Percentiles rank a stretch among this genome's conserved stretches.
These are phyloP conservation scores for Fomes fomentarius DNA, from an alignment of 1,284 basidiomycete genomes.

Conservation along the genomic window DNA sequence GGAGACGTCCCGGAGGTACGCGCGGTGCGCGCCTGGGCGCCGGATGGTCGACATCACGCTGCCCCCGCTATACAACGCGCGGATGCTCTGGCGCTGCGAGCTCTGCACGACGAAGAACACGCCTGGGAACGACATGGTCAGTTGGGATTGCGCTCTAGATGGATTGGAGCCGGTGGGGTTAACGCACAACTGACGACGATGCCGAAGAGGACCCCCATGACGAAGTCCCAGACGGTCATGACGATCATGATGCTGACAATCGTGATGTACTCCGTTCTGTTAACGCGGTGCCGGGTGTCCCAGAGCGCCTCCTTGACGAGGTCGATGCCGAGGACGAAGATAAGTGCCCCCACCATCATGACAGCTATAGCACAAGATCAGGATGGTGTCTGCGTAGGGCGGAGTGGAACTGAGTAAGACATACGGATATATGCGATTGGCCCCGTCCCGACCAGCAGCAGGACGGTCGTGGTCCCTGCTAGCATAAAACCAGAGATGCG, in stretches of 20 bases:
- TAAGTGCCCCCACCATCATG: slow-evolving; percentile 89
- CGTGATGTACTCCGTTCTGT: slow-evolving; percentile 76
- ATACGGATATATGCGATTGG: slow-evolving; percentile 89
- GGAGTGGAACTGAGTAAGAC: slow-evolving; percentile 37
- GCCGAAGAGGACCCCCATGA: slow-evolving; percentile 91
- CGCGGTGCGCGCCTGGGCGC: slow-evolving; percentile 85
- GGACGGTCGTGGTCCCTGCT: slow-evolving; percentile 70
- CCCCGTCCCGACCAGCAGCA: slow-evolving; percentile 84
- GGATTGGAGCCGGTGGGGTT: background rate
- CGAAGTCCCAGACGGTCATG: slow-evolving; percentile 96
- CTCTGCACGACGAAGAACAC: slow-evolving; percentile 97
- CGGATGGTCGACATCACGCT: slow-evolving; percentile 90
- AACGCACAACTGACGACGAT: slow-evolving; percentile 88
- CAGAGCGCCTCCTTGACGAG: slow-evolving; percentile 94
- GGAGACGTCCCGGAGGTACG: slow-evolving; percentile 90
- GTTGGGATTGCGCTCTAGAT: too few species aligned
- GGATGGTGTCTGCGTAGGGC: background rate
- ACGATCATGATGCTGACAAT: slow-evolving; percentile 83
- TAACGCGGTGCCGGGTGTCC: slow-evolving; percentile 93
- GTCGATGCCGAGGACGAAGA: slow-evolving; percentile 95
- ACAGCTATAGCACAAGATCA: slow-evolving; percentile 56
- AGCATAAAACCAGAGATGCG: slow-evolving; percentile 87
- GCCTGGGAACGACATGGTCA: slow-evolving; percentile 44
- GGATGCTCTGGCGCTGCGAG: slow-evolving; percentile 82
- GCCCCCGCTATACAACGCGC: slow-evolving; percentile 79